phyloP scores from a whole-genome alignment of 192 early-diverging fungal species.

The Umbelopsis vinacea region DNA sequence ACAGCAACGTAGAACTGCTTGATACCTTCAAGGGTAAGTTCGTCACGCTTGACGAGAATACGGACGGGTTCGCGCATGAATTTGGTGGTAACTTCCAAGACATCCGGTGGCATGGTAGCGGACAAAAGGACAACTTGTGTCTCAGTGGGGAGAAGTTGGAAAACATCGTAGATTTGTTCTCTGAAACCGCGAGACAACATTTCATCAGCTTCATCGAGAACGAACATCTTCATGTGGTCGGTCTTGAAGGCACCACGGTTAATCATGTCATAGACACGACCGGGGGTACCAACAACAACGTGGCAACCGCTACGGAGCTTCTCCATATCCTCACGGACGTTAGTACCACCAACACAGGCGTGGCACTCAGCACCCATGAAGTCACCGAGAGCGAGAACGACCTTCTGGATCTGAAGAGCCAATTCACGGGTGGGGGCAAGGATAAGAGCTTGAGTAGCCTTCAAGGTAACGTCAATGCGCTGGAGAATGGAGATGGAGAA shows the following conservation, averaged over 20 bases:
- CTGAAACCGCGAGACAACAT: slow-evolving; percentile 94
- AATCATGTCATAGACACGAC: slow-evolving; percentile 97
- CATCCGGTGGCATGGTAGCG: slow-evolving; percentile 94
- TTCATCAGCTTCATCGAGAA: slow-evolving; percentile 98
- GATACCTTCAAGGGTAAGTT: slow-evolving; percentile 97
- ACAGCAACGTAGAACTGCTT: slow-evolving; percentile 99
- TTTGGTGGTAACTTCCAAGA: slow-evolving; percentile 94
- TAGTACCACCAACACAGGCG: slow-evolving; percentile 94
- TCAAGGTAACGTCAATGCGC: slow-evolving; percentile 82
- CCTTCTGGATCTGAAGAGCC: slow-evolving; percentile 93
- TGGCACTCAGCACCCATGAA: slow-evolving; percentile 98
- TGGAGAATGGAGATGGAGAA: slow-evolving; percentile 95
- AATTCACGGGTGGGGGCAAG: slow-evolving; percentile 96
- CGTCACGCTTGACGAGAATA: slow-evolving; percentile 98
- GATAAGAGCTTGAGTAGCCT: slow-evolving; percentile 93
- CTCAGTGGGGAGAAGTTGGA: slow-evolving; percentile 87
- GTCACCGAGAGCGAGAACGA: slow-evolving; percentile 90
- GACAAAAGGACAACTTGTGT: slow-evolving; percentile 93
- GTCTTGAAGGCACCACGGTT: slow-evolving; percentile 82
- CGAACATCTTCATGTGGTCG: slow-evolving; percentile 90
- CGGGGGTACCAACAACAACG: slow-evolving; percentile 94
- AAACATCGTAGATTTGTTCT: slow-evolving; percentile 96
- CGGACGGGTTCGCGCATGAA: slow-evolving; percentile 97
- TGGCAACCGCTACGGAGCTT: slow-evolving; percentile 93
- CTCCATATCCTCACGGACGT: slow-evolving; percentile 89